Percentiles rank a stretch among this genome's conserved stretches.
Evolutionary conservation across 2,329 filamentous ascomycete genomes (phyloP).

Genomic region (Fusarium sp.): DNA sequence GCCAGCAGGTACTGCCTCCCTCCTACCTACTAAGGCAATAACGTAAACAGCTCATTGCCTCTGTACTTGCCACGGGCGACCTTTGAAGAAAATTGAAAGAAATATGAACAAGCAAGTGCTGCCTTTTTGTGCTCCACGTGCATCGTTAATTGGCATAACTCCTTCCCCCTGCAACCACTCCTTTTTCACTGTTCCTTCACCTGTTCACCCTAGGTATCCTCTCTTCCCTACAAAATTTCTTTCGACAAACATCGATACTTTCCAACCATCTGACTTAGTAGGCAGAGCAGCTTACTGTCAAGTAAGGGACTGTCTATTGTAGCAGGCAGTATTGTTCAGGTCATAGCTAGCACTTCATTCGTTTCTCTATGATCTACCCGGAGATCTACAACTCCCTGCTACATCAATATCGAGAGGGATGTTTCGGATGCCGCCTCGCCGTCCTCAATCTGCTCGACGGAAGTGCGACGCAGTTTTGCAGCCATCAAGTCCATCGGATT

Average conservation of each 20-base stretch:
- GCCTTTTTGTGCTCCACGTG: neutral
- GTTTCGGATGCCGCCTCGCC: constrained; percentile 27
- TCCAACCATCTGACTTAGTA: constrained; percentile 6
- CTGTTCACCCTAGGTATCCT: constrained; percentile 27
- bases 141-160: constrained; percentile 25
- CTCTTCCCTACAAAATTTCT: constrained; percentile 33
- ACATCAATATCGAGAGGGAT: constrained; percentile 6
- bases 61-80: neutral
- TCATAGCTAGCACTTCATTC: constrained; percentile 36
- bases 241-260: constrained; percentile 40
- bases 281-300: constrained; percentile 9
- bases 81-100: neutral
- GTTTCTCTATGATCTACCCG: constrained; percentile 22
- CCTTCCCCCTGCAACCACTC: constrained; percentile 32
- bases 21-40: neutral
- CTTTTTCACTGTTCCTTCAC: constrained; percentile 9
- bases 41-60: neutral
- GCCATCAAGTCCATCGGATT: constrained; percentile 41
- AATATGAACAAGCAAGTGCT: neutral
- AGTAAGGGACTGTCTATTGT: constrained; percentile 6
- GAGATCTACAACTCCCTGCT: neutral
- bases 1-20: neutral
- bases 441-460: constrained; percentile 11
- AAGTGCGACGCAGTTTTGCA: constrained; percentile 1
- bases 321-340: constrained; percentile 22